phyloP scores from a whole-genome alignment of 108 stramenopile species.

The Skeletonema menzelii region DNA sequence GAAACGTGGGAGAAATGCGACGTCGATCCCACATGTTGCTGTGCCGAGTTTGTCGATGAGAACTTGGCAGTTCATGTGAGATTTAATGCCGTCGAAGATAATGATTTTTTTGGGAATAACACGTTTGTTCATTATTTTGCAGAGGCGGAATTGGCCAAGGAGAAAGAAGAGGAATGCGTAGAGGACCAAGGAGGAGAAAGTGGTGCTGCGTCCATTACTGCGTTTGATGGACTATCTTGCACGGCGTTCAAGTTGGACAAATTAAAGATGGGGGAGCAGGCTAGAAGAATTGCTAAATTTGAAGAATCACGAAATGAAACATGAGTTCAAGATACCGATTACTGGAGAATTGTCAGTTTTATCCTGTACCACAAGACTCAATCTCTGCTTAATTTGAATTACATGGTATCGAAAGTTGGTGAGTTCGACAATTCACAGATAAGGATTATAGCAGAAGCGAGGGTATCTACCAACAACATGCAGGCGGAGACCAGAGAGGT shows the following conservation, averaged over 20 bases:
- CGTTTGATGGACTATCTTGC: slow-evolving; percentile 57
- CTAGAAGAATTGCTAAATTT: slow-evolving; percentile 41
- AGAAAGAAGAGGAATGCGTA: slow-evolving; percentile 5
- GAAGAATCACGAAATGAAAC: slow-evolving; percentile 14
- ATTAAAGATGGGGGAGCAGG: slow-evolving; percentile 40
- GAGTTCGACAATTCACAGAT: too few species aligned
- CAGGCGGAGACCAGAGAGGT: too few species aligned
- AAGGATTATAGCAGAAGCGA: too few species aligned
- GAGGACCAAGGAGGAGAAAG: background rate
- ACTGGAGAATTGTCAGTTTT: too few species aligned
- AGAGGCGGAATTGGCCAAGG: slow-evolving; percentile 59
- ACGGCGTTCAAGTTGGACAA: slow-evolving; percentile 53
- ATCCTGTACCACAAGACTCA: too few species aligned
- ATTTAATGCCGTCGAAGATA: slow-evolving; percentile 29
- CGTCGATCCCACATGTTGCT: slow-evolving; percentile 86
- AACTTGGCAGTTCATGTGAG: slow-evolving; percentile 62
- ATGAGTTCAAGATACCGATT: too few species aligned
- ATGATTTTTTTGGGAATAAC: slow-evolving; percentile 7
- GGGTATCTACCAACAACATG: too few species aligned
- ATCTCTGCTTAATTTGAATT: too few species aligned
- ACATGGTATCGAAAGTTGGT: too few species aligned
- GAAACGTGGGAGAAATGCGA: slow-evolving; percentile 89
- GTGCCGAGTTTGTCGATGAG: slow-evolving; percentile 76
- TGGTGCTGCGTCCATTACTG: slow-evolving; percentile 2
- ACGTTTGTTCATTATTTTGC: slow-evolving; percentile 67